Conservation (phyloP, 1,284 basidiomycete species). For the Pholiota adiposa region DNA sequence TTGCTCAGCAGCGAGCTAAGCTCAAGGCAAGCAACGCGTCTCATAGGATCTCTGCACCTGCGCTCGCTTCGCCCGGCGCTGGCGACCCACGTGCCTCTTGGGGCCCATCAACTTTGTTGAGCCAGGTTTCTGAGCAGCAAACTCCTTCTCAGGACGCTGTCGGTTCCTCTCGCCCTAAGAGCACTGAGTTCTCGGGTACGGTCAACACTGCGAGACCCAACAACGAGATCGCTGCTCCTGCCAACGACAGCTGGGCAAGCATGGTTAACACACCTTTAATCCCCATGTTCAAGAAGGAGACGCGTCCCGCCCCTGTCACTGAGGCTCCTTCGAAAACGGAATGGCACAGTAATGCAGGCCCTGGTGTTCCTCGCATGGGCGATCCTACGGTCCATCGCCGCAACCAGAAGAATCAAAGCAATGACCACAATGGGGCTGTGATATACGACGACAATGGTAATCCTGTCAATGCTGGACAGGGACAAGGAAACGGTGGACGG, state of each 20-base stretch:
- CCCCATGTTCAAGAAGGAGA: constrained; percentile 84
- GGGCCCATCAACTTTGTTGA: constrained; percentile 65
- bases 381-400: constrained; percentile 87
- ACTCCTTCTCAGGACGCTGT: constrained; percentile 58
- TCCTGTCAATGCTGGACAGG: constrained; percentile 41
- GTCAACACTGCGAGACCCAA: constrained; percentile 60
- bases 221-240: constrained; percentile 54
- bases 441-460: constrained; percentile 48
- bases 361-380: constrained; percentile 80
- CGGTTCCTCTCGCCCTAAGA: constrained; percentile 77
- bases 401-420: constrained; percentile 48
- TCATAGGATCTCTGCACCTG: constrained; percentile 94
- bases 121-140: constrained; percentile 85
- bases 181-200: constrained; percentile 86
- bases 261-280: constrained; percentile 97
- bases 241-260: constrained; percentile 92
- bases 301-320: constrained; percentile 54
- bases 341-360: constrained; percentile 52
- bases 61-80: constrained; percentile 63
- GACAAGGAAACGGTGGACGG: constrained; percentile 39
- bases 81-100: constrained; percentile 64
- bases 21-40: constrained; percentile 85
- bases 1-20: constrained; percentile 89
- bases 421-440: constrained; percentile 28
- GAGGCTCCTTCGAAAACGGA: constrained; percentile 63